These are phyloP conservation scores for Crataegus laevigata DNA, from an alignment of 306 rosid species.

Conservation along the genomic window DNA sequence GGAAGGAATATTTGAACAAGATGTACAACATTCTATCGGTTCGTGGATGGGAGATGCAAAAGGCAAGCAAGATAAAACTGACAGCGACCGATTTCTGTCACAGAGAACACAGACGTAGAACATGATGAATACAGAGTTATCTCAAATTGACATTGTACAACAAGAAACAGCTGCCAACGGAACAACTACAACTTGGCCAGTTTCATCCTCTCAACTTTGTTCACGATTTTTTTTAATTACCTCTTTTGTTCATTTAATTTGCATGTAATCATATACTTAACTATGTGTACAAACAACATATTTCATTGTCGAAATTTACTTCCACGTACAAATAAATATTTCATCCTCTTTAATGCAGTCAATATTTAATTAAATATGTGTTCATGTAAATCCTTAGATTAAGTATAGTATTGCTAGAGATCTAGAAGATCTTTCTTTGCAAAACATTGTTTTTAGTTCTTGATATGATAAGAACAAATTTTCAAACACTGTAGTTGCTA, in stretches of 20 bases:
- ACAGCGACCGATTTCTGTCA: neutral
- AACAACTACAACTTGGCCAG: neutral
- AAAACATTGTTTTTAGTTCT: no score
- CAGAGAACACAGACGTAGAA: neutral
- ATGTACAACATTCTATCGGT: neutral
- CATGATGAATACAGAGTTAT: constrained; percentile 23
- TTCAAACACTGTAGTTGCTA: no score
- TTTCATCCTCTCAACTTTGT: neutral
- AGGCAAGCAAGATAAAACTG: neutral
- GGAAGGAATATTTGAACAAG: constrained; percentile 19
- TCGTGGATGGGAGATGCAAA: neutral
- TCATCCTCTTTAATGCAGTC: no score
- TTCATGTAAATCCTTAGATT: no score
- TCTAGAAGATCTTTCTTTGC: no score
- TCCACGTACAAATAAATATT: no score
- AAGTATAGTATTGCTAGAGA: no score
- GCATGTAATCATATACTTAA: neutral
- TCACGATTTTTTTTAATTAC: neutral
- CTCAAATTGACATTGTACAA: constrained; percentile 27
- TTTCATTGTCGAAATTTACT: neutral
- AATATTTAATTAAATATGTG: no score
- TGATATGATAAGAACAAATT: no score
- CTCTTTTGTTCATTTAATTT: neutral
- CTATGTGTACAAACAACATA: neutral
- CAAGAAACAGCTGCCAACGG: constrained; percentile 25